Percentiles rank a stretch among this genome's conserved stretches.
Evolutionary conservation across 2,329 filamentous ascomycete genomes (phyloP).

Genomic region (Trichoderma guizhouense): DNA sequence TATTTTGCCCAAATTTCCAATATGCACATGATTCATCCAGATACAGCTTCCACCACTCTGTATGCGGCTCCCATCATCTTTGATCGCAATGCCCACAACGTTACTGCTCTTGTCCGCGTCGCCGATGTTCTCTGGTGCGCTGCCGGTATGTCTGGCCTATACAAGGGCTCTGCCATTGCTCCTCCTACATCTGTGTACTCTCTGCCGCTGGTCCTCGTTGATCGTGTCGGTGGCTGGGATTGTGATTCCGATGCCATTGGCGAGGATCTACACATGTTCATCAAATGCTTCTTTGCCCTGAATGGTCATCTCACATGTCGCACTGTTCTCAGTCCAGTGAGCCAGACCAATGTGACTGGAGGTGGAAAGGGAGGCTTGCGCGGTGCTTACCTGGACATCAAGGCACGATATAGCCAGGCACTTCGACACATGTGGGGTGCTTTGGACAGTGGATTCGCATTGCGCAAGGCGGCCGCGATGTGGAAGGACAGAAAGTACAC

Average conservation of each 20-base stretch:
- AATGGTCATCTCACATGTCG: slow-evolving; percentile 65
- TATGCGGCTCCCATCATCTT: slow-evolving; percentile 71
- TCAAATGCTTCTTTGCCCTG: slow-evolving; percentile 73
- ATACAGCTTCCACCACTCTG: slow-evolving; percentile 59
- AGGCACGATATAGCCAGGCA: slow-evolving; percentile 68
- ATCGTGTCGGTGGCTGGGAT: slow-evolving; percentile 70
- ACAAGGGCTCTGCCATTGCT: slow-evolving; percentile 59
- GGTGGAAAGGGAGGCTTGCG: slow-evolving; percentile 51
- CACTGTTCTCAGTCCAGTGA: slow-evolving; percentile 65
- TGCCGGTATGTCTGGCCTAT: slow-evolving; percentile 67
- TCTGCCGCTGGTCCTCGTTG: slow-evolving; percentile 62
- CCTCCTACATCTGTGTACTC: slow-evolving; percentile 75
- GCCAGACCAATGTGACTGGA: slow-evolving; percentile 68
- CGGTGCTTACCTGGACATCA: slow-evolving; percentile 55
- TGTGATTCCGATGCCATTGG: slow-evolving; percentile 68
- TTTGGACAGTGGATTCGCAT: slow-evolving; percentile 63
- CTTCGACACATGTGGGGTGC: slow-evolving; percentile 75
- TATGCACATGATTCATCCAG: slow-evolving; percentile 58
- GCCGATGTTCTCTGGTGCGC: slow-evolving; percentile 71
- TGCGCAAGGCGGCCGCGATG: slow-evolving; percentile 56
- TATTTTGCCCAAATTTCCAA: slow-evolving; percentile 64
- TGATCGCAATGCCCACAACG: slow-evolving; percentile 67
- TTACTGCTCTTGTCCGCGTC: slow-evolving; percentile 65
- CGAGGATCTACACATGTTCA: slow-evolving; percentile 74
- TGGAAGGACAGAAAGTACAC: slow-evolving; percentile 58